Evolutionary conservation across 805 yeast genomes (phyloP).

Genomic region (Yueomyces sp.): DNA sequence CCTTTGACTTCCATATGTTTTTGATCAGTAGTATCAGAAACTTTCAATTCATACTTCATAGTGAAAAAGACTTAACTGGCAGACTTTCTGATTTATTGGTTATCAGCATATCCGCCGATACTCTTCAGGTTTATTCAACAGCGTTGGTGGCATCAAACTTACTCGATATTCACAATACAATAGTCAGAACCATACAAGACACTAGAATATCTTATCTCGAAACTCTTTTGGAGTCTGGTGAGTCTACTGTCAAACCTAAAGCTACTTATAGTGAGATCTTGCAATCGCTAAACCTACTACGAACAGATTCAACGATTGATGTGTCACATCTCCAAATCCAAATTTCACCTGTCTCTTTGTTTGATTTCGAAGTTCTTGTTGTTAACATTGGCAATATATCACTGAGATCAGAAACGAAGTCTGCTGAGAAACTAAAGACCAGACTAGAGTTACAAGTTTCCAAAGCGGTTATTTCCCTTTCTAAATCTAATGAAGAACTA

Average conservation of each 20-base stretch:
- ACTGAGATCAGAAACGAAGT: conserved; percentile 34
- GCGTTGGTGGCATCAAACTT: conserved; percentile 78
- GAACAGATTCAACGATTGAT: conserved; percentile 53
- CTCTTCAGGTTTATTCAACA: conserved; percentile 54
- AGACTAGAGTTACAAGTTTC: conserved; percentile 46
- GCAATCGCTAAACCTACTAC: conserved; percentile 27
- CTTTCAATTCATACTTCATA: conserved; percentile 45
- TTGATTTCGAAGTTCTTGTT: conserved; percentile 65
- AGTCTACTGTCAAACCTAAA: conserved; percentile 11
- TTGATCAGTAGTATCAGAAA: conserved; percentile 42
- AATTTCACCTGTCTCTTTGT: conserved; percentile 70
- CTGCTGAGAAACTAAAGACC: conserved; percentile 31
- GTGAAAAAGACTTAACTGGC: conserved; percentile 41
- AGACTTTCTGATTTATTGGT: conserved; percentile 46
- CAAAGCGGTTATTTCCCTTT: conserved; percentile 54
- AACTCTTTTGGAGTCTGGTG: conserved; percentile 49
- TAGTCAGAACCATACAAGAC: conserved; percentile 61
- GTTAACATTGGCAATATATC: conserved; percentile 40
- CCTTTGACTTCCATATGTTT: conserved; percentile 80
- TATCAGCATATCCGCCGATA: conserved; percentile 35
- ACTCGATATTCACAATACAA: conserved; percentile 61
- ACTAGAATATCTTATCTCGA: conserved; percentile 61
- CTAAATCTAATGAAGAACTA: conserved; percentile 39
- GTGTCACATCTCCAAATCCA: conserved; percentile 46
- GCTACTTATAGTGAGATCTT: conserved; percentile 20